Base-by-base conservation (phyloP, 2,329 filamentous ascomycete genomes). In the Alternaria longipes region DNA sequence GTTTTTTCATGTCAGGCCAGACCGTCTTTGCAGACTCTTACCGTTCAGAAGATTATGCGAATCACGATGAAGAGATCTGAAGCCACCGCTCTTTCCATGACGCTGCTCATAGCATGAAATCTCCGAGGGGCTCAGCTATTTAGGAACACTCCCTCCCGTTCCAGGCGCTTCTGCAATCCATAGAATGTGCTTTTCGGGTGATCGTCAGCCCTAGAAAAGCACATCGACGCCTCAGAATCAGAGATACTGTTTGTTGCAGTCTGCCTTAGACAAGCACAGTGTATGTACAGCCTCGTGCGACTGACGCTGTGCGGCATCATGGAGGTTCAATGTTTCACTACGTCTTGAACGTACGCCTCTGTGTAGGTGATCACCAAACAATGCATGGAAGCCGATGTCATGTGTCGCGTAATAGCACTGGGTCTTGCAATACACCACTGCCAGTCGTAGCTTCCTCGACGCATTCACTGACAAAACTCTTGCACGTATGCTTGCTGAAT, bases 191-290 rank as follows among this genome's bases (percentile, higher is more conserved):
- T 50, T 50, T 50, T 8, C n/a, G n/a, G 36, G 14, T 11, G 20
- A 12, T 28, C 34, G 50, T 47, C 56, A 59, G 50, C 56, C 56
- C 12, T 55, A 44, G 26, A 32, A 6, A 32, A 41, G 28, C 42
- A 56, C 14, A 22, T 24, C 44, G 24, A 49, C 24, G 44, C 24
- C 18, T 49, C 34, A 18, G n/a, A 41, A 22, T 28, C 22, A 40
- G 16, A 52, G 11, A 45, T 20, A 12, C 9, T 16, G 9, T 45
- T 45, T 44, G 22, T 58, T 47, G 26, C 26, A 57, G 56, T 60
- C 57, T 60, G 57, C 57, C 57, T 60, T 50, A 52, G 36, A 44
- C 38, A 46, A 59, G 38, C 45, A 51, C n/a, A 51, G n/a, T 44
- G 20, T 11, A 11, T 56, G 38, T 55, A 60, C 52, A 51, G 45